Conservation (phyloP, 495 filamentous ascomycete species). For the Aspergillus avenaceus region DNA sequence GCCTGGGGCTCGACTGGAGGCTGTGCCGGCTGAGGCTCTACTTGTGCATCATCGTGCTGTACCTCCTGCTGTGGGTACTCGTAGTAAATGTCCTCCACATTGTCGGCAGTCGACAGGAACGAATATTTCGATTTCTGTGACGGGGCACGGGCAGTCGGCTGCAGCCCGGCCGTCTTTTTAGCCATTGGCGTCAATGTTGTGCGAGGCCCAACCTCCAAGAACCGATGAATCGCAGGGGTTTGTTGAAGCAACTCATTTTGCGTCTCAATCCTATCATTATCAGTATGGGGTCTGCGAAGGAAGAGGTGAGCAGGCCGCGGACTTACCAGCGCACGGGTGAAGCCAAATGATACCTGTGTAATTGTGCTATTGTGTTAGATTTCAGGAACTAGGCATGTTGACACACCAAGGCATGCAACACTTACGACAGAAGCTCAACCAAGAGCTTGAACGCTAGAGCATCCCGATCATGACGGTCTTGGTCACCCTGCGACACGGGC, state of each 20-base stretch:
- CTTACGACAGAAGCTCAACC: not conserved
- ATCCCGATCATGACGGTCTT: too few species aligned
- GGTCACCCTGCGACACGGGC: too few species aligned
- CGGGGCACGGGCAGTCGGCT: too few species aligned
- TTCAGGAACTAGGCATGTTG: not conserved
- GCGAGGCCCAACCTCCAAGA: not conserved
- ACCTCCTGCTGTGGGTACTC: too few species aligned
- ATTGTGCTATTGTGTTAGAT: not conserved
- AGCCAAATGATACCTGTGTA: not conserved
- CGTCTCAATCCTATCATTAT: not conserved
- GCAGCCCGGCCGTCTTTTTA: not conserved
- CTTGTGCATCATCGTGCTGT: too few species aligned
- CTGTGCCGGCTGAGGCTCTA: too few species aligned
- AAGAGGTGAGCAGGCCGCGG: not conserved
- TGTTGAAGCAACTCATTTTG: not conserved
- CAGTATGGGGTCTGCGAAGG: not conserved
- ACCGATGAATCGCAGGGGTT: not conserved
- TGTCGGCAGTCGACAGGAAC: too few species aligned
- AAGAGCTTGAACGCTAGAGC: too few species aligned
- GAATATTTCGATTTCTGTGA: too few species aligned
- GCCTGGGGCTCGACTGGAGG: too few species aligned
- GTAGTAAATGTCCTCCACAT: too few species aligned
- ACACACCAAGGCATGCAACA: not conserved
- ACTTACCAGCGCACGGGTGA: not conserved
- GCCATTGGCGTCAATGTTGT: not conserved